Evolutionary conservation across 2,329 filamentous ascomycete species (phyloP).

Genomic region (Monilinia fructigena): DNA sequence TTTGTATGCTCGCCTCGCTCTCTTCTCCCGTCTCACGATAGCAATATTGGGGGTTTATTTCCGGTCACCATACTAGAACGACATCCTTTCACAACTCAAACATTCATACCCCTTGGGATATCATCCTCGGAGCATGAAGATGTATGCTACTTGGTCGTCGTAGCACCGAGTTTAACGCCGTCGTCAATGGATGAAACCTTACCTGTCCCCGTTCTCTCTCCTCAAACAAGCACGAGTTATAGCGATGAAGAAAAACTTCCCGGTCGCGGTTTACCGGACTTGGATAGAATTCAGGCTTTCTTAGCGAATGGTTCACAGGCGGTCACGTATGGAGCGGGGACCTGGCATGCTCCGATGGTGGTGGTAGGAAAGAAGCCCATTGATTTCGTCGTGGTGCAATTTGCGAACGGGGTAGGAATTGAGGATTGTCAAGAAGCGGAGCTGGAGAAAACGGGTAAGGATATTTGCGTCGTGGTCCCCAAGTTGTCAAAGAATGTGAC

Average conservation of each 20-base stretch:
- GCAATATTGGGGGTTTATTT: slow-evolving; percentile 48
- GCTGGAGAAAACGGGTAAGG: slow-evolving; percentile 23
- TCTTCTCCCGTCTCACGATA: slow-evolving; percentile 44
- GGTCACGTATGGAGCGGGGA: slow-evolving; percentile 87
- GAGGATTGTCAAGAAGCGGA: slow-evolving; percentile 88
- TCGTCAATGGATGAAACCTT: slow-evolving; percentile 42
- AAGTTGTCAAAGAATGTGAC: slow-evolving; percentile 16
- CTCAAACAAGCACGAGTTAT: slow-evolving; percentile 12
- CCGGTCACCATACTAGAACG: slow-evolving; percentile 75
- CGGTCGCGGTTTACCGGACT: slow-evolving; percentile 60
- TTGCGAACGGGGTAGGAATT: slow-evolving; percentile 72
- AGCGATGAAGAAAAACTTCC: slow-evolving; percentile 26
- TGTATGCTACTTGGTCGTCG: slow-evolving; percentile 75
- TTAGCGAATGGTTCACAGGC: slow-evolving; percentile 75
- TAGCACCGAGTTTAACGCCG: slow-evolving; percentile 71
- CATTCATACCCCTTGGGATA: slow-evolving; percentile 75
- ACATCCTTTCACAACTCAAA: slow-evolving; percentile 92
- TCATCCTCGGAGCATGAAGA: slow-evolving; percentile 45
- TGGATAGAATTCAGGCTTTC: slow-evolving; percentile 71
- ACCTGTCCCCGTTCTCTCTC: slow-evolving; percentile 44
- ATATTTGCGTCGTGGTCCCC: slow-evolving; percentile 31
- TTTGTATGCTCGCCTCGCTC: slow-evolving; percentile 76
- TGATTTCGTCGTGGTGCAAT: slow-evolving; percentile 89
- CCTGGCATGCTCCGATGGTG: slow-evolving; percentile 96
- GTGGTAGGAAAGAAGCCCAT: slow-evolving; percentile 69